Base-by-base conservation (phyloP, 768 basidiomycete genomes). In the Leccinum uliginosum region DNA sequence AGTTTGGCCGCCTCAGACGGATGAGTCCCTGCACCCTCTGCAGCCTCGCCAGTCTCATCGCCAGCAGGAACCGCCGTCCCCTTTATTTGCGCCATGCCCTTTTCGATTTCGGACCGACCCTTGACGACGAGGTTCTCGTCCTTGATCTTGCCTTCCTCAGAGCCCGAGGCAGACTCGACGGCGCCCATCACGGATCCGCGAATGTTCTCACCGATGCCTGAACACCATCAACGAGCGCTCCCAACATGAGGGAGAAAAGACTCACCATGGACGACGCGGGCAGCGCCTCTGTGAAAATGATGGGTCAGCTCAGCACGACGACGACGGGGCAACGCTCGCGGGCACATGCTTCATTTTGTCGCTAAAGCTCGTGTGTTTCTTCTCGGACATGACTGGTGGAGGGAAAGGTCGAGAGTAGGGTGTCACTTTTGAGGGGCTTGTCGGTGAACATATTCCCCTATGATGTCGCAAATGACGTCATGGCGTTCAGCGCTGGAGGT, bases 191-290 rank as follows among this genome's bases (percentile, higher is more conserved):
- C 56, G 0, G 77, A 73, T 7, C 81, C 81, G 24, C 79, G 74
- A 6, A 81, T 55, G 44, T 68, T 74, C 35, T 82, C 80, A 7
- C 78, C 77, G 1, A 76, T 27, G 3, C 80, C 80, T 78, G 56
- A 35, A 35, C 34, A 35, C 10, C 5, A 3, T 46, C n/a, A 1
- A 40, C 62, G 17, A 67, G 55, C 29, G 50, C 27, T 30, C 10
- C 6, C n/a, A n/a, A 3, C n/a, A 8, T 34, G 9, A 48, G 11
- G 9, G n/a, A 51, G 15, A 38, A 47, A 43, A 55, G 24, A 35
- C 24, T 14, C 0, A 63, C 78, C 76, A 27, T 79, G 77, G 7
- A 74, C 60, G 26, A 75, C 61, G 54, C 76, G 69, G 3, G 58
- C 59, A 3, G 67, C 74, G 6, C 77, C 75, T 56, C 78, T 77